Percentiles rank a stretch among this genome's conserved stretches.
Conservation (phyloP, 352 stramenopile genomes). For the Phytophthora cajani region DNA sequence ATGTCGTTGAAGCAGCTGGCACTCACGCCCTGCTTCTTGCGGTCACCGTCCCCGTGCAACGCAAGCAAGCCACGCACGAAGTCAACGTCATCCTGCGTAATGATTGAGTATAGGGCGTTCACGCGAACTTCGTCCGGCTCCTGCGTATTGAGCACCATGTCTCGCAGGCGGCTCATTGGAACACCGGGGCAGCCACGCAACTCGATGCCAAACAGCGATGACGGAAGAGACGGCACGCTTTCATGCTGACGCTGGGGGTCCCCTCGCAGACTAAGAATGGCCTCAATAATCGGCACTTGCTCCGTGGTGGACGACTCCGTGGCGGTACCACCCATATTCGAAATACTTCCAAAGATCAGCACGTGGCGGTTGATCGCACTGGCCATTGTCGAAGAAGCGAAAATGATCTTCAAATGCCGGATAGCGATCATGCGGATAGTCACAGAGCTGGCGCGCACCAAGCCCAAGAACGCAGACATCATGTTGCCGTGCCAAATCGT, state of each 20-base stretch:
- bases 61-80: constrained; percentile 70
- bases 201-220: constrained; percentile 61
- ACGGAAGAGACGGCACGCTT: constrained; percentile 26
- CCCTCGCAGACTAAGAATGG: constrained; percentile 75
- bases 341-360: constrained; percentile 82
- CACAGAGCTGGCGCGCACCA: constrained; percentile 61
- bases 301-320: constrained; percentile 82
- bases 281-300: constrained; percentile 80
- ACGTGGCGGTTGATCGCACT: constrained; percentile 82
- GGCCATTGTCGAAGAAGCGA: constrained; percentile 60
- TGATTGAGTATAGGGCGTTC: constrained; percentile 77
- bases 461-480: constrained; percentile 67
- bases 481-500: constrained; percentile 77
- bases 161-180: constrained; percentile 68
- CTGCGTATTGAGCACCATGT: constrained; percentile 63
- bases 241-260: constrained; percentile 44
- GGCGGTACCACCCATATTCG: constrained; percentile 63
- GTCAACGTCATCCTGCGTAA: constrained; percentile 67
- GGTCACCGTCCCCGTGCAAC: constrained; percentile 62
- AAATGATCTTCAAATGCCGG: constrained; percentile 69
- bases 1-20: constrained; percentile 69
- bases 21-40: constrained; percentile 68
- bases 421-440: constrained; percentile 72
- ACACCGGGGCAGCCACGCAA: constrained; percentile 57
- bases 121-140: constrained; percentile 69